Evolutionary conservation across 2,329 filamentous ascomycete genomes (phyloP).

Genomic region (Nakataea oryzae): DNA sequence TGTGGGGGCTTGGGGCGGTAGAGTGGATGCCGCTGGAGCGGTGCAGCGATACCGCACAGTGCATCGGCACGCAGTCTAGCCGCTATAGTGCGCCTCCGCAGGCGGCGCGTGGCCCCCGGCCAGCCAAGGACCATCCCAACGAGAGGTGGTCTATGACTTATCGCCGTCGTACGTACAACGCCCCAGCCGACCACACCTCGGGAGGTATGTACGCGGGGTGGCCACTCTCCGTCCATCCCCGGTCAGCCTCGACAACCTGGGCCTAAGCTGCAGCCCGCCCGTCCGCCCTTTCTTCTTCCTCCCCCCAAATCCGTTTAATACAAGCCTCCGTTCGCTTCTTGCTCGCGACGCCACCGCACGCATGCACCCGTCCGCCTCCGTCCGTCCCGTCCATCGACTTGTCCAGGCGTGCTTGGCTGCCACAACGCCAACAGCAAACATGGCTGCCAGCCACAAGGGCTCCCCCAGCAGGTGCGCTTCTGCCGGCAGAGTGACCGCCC

Average conservation of each 20-base stretch:
- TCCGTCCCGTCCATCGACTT: neutral
- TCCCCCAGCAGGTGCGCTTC: slow-evolving; percentile 35
- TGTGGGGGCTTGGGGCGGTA: too few relatives aligned
- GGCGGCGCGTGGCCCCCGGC: neutral
- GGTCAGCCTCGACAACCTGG: neutral
- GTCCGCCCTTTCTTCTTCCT: neutral
- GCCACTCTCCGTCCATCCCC: neutral
- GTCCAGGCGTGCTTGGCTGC: neutral
- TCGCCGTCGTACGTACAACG: neutral
- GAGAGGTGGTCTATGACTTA: neutral
- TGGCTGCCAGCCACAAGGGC: slow-evolving; percentile 13
- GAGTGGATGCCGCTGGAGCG: neutral
- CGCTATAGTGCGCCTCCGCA: neutral
- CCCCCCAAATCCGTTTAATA: neutral
- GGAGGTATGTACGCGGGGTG: neutral
- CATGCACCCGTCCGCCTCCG: neutral
- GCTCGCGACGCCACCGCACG: neutral
- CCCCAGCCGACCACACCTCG: neutral
- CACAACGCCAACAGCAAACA: slow-evolving; percentile 6
- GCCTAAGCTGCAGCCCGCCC: neutral
- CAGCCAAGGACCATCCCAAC: neutral
- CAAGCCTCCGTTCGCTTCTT: neutral
- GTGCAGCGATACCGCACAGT: neutral
- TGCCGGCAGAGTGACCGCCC: slow-evolving; percentile 51
- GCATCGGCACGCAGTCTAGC: neutral